Percentiles rank a stretch among this genome's conserved stretches.
These are phyloP conservation scores for Quillaja saponaria DNA, from an alignment of 306 rosid genomes.

Conservation along the genomic window DNA sequence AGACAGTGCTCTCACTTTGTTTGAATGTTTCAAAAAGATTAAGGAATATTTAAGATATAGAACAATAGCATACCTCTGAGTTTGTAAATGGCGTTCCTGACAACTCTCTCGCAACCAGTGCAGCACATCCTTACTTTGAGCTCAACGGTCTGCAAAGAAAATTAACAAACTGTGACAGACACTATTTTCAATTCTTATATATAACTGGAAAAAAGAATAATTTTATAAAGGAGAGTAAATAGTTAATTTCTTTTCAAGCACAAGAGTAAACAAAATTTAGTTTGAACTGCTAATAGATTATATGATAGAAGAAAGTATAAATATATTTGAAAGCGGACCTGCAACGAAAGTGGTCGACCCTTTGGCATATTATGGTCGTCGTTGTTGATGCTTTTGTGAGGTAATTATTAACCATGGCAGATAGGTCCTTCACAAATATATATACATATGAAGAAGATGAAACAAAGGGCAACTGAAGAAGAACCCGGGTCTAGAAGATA, in stretches of 20 bases:
- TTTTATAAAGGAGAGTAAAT: not conserved
- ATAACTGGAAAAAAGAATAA: not conserved
- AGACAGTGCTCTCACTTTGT: not conserved
- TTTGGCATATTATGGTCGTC: constrained; percentile 65
- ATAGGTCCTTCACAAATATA: constrained; percentile 10
- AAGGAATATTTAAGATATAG: not conserved
- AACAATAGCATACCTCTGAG: constrained; percentile 58
- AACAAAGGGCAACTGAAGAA: constrained; percentile 34
- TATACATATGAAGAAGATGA: not conserved
- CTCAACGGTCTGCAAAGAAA: constrained; percentile 86
- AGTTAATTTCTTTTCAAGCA: not conserved
- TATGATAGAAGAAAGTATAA: not conserved
- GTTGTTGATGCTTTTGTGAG: constrained; percentile 28
- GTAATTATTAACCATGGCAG: constrained; percentile 53
- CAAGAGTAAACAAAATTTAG: not conserved
- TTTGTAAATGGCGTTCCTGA: constrained; percentile 76
- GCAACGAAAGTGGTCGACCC: constrained; percentile 78
- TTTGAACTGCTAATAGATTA: not conserved
- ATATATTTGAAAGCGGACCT: constrained; percentile 49
- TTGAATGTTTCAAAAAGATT: not conserved
- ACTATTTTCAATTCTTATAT: constrained; percentile 23
- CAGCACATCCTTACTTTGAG: constrained; percentile 97
- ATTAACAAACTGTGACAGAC: constrained; percentile 12
- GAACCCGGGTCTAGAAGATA: constrained; percentile 61
- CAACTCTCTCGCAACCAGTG: constrained; percentile 89